A percentile compares a stretch with the other conserved stretches of the same genome.
These are phyloP conservation scores for Mycosarcoma maydis DNA, from an alignment of 1,284 basidiomycete genomes.

Conservation along the genomic window DNA sequence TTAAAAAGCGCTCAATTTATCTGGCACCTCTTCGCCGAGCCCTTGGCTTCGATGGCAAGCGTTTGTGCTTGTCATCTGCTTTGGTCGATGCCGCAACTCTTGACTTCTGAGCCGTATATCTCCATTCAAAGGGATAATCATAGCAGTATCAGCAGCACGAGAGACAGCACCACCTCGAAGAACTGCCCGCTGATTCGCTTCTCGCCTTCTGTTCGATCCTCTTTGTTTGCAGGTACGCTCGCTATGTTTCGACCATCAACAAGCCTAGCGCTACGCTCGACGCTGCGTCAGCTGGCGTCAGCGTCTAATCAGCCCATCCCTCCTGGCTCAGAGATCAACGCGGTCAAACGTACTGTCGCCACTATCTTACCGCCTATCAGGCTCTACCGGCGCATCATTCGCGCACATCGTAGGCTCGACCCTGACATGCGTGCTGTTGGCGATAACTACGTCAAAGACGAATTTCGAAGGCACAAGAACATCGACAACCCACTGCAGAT, in stretches of 20 bases:
- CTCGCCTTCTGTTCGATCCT: background rate
- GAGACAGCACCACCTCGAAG: background rate
- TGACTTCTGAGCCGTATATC: slow-evolving; percentile 46
- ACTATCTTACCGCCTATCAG: slow-evolving; percentile 62
- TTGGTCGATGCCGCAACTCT: slow-evolving; percentile 55
- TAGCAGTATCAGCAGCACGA: slow-evolving; percentile 2
- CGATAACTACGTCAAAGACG: slow-evolving; percentile 66
- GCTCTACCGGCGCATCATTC: slow-evolving; percentile 62
- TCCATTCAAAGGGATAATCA: background rate
- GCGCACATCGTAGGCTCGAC: slow-evolving; percentile 57
- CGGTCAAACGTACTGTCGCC: slow-evolving; percentile 35
- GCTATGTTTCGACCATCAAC: slow-evolving; percentile 35
- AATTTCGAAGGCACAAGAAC: slow-evolving; percentile 58
- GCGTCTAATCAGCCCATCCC: slow-evolving; percentile 43
- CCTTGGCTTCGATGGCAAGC: slow-evolving; percentile 25
- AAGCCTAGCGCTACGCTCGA: slow-evolving; percentile 11
- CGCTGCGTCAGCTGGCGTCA: slow-evolving; percentile 22
- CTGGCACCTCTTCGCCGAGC: slow-evolving; percentile 59
- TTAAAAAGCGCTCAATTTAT: slow-evolving; percentile 50
- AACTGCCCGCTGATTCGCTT: slow-evolving; percentile 4
- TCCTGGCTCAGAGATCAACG: slow-evolving; percentile 30
- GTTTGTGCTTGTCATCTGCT: slow-evolving; percentile 13
- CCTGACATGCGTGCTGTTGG: slow-evolving; percentile 66
- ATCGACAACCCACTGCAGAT: slow-evolving; percentile 65
- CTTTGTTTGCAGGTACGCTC: background rate